Evolutionary conservation across 2,329 filamentous ascomycete genomes (phyloP).

Genomic region (Didymella arachidicola): DNA sequence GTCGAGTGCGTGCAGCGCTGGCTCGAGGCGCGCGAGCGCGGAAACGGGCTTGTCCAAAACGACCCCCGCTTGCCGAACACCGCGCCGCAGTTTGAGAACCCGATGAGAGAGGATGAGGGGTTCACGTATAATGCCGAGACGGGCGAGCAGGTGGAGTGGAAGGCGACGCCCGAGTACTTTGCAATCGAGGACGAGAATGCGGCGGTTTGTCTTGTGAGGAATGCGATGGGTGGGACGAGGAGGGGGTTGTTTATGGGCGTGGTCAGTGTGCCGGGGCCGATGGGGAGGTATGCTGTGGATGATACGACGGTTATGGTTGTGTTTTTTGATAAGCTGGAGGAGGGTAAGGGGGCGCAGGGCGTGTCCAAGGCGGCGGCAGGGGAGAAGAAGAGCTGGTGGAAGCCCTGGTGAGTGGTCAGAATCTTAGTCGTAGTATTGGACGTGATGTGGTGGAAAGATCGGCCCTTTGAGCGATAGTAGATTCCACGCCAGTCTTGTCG

Average conservation of each 20-base stretch:
- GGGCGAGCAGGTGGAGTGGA: conserved; percentile 52
- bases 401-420: conserved; percentile 11
- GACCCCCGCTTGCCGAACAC: conserved; percentile 27
- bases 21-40: conserved; percentile 53
- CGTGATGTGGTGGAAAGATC: no score
- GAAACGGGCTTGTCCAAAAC: conserved; percentile 25
- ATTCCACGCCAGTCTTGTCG: no score
- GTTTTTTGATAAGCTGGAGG: conserved; percentile 57
- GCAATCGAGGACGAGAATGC: conserved; percentile 62
- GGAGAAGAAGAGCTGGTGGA: conserved; percentile 23
- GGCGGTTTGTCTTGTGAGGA: conserved; percentile 61
- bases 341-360: conserved; percentile 2
- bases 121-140: conserved; percentile 44
- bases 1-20: conserved; percentile 66
- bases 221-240: conserved; percentile 61
- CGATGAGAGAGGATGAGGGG: conserved; percentile 40
- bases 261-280: conserved; percentile 43
- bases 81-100: conserved; percentile 17
- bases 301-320: conserved; percentile 63
- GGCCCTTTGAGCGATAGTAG: no score
- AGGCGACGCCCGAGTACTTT: conserved; percentile 54
- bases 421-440: no score
- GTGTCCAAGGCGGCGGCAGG: background rate
- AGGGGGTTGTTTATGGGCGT: conserved; percentile 52
- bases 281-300: conserved; percentile 55